Conservation (phyloP, 1,284 basidiomycete species). For the Austroboletus niveus region DNA sequence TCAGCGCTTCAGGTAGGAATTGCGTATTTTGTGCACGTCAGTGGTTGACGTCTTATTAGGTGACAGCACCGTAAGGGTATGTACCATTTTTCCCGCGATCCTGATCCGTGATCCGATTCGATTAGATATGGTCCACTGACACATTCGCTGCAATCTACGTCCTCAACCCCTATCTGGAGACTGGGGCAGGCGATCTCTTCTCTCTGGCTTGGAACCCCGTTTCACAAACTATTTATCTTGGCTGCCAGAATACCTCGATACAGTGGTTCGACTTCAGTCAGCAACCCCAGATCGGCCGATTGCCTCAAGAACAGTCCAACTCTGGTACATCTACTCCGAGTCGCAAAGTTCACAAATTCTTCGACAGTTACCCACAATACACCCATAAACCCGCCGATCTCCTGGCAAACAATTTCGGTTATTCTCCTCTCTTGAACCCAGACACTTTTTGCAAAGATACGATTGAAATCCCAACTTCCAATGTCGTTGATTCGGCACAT, state of each 20-base stretch:
- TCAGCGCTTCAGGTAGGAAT: constrained; percentile 75
- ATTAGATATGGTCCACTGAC: constrained; percentile 81
- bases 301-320: constrained; percentile 21
- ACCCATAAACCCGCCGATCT: constrained; percentile 63
- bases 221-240: constrained; percentile 78
- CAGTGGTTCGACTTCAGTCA: constrained; percentile 75
- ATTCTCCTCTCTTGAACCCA: constrained; percentile 19
- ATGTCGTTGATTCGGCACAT: constrained; percentile 85
- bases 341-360: constrained; percentile 74
- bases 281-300: constrained; percentile 7
- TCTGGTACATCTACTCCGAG: constrained; percentile 51
- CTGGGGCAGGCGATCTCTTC: constrained; percentile 87
- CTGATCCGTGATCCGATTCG: constrained; percentile 4
- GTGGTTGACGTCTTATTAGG: constrained; percentile 42
- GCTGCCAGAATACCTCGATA: constrained; percentile 87
- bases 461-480: constrained; percentile 60
- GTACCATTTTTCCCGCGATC: constrained; percentile 14
- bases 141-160: constrained; percentile 73
- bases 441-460: constrained; percentile 33
- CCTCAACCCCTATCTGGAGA: constrained; percentile 82
- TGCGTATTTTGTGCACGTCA: not conserved
- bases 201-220: constrained; percentile 78
- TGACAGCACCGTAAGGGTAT: constrained; percentile 80
- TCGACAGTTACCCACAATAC: constrained; percentile 75
- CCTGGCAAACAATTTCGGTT: constrained; percentile 51